Base-by-base conservation (phyloP, 108 stramenopile genomes). In the Discostella stelligeroides region DNA sequence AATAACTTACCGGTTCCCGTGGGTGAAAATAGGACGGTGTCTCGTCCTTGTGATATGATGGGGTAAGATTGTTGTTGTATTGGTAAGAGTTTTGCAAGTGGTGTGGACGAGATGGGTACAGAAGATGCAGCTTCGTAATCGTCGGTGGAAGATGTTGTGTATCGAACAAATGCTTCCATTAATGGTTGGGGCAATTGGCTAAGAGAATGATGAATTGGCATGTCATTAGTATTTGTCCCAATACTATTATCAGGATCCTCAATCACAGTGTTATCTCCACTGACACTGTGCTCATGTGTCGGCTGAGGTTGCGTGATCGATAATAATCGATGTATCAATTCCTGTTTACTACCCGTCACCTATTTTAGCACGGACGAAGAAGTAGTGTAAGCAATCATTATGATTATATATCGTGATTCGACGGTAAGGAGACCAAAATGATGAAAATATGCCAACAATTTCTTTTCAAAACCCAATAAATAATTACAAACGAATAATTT, bases 11-110 rank as follows among this genome's bases (percentile, higher is more conserved):
- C n/a, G n/a, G n/a, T n/a, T 14, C 79, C 83, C 10, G 83, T 84
- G 15, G 85, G 85, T 13, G 83, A 66, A 37, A 79, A 72, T 25
- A 86, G 29, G 41, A 86, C 81, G 0, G 83, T 57, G 48, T 86
- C 85, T 37, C 53, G 46, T 45, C 85, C 85, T 24, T 78, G 43
- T 30, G 65, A 43, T 18, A 86, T 80, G 17, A 49, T 25, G 18
- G 66, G 23, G 62, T 69, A 84, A 21, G 84, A 73, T 46, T 58
- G 63, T 64, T 65, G 57, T 61, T 84, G 84, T 45, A 84, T 70
- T 23, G 84, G 84, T 42, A 84, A 61, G 13, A 84, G 61, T 63
- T 75, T 65, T 21, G 74, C 66, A 45, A 21, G 10, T 61, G 23
- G 13, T 67, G 60, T 45, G 27, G 37, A 59, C 30, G 49, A 21